Evolutionary conservation across 129 eudicot species (phyloP).

Genomic region (Rutidosis leptorrhynchoides): DNA sequence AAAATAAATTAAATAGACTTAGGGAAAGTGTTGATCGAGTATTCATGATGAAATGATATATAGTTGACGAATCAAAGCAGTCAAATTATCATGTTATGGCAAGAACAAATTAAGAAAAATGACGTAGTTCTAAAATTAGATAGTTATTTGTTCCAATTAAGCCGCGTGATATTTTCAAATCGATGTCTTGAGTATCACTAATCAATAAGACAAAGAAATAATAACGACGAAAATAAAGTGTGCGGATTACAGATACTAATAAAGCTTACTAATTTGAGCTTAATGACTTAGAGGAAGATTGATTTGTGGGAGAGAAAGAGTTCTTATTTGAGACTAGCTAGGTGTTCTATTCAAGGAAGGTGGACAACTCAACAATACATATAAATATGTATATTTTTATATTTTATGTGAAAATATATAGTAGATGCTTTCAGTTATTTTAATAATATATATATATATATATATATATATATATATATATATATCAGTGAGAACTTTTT

Average conservation of each 20-base stretch:
- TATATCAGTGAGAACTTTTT: too few relatives aligned
- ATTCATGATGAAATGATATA: too few relatives aligned
- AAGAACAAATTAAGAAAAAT: conserved; percentile 9
- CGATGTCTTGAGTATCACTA: conserved; percentile 10
- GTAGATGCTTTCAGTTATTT: too few relatives aligned
- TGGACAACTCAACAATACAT: too few relatives aligned
- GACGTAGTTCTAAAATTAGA: conserved; percentile 7
- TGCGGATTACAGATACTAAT: conserved; percentile 15
- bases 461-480: too few relatives aligned
- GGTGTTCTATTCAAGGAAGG: conserved; percentile 24
- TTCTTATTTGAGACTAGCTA: conserved; percentile 23
- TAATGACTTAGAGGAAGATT: conserved; percentile 23
- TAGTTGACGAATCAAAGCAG: too few relatives aligned
- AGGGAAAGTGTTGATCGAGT: conserved; percentile 23
- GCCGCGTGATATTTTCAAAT: conserved; percentile 16
- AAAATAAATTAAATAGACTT: neutral
- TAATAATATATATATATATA: too few relatives aligned
- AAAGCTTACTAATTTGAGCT: conserved; percentile 38
- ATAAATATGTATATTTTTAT: too few relatives aligned
- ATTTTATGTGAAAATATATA: too few relatives aligned
- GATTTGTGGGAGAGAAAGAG: conserved; percentile 17
- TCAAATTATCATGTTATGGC: conserved; percentile 10
- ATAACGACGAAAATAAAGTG: conserved; percentile 7
- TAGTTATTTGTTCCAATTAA: conserved; percentile 10
- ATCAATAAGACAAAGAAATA: conserved; percentile 19